These are phyloP conservation scores for Cercophora sp. DNA, from an alignment of 495 filamentous ascomycete species.

Conservation along the genomic window DNA sequence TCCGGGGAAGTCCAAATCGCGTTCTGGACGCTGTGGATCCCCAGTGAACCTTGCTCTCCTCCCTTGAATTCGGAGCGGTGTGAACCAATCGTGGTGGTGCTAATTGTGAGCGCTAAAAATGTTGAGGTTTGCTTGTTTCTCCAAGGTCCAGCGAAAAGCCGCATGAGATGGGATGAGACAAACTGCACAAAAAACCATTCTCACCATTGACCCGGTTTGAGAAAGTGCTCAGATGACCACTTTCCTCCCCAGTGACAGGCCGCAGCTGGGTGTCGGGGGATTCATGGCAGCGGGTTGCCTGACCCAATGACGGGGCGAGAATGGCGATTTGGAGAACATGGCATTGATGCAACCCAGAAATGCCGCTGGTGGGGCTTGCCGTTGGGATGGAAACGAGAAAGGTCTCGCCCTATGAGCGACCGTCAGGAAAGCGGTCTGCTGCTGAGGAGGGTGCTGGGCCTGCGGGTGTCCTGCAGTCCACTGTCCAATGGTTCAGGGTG, in stretches of 20 bases:
- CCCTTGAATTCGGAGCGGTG: too few species aligned
- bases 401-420: neutral
- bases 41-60: neutral
- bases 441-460: too few species aligned
- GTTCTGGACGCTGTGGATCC: neutral
- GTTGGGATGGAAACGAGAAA: neutral
- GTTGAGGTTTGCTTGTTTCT: neutral
- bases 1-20: slow-evolving; percentile 1
- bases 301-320: slow-evolving; percentile 8
- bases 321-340: neutral
- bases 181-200: neutral
- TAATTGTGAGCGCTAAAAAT: neutral
- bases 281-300: neutral
- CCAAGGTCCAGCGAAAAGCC: slow-evolving; percentile 1
- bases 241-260: slow-evolving; percentile 10
- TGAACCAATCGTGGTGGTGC: neutral
- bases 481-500: too few species aligned
- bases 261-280: neutral
- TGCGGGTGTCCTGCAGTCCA: too few species aligned
- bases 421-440: too few species aligned
- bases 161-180: slow-evolving; percentile 5
- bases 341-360: slow-evolving; percentile 3
- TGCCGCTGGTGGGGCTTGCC: neutral
- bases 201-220: slow-evolving; percentile 8
- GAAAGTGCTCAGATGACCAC: slow-evolving; percentile 21